Evolutionary conservation across 2,329 filamentous ascomycete species (phyloP).

Genomic region (Penicillium sp.): DNA sequence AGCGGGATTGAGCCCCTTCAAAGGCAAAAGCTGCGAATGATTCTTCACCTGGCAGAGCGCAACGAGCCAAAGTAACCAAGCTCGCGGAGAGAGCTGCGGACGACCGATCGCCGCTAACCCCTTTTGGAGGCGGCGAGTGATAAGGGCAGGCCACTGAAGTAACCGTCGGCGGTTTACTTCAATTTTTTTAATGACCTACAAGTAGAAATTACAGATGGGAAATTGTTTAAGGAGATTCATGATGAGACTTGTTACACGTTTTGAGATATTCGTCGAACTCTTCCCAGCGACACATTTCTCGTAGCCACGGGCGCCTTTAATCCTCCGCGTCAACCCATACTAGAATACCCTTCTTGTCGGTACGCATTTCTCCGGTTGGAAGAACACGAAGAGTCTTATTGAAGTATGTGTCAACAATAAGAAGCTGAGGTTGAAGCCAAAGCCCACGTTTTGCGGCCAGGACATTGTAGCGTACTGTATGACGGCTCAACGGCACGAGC

Average conservation of each 20-base stretch:
- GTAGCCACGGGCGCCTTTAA: slow-evolving; percentile 8
- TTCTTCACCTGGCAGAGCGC: slow-evolving; percentile 4
- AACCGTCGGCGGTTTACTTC: not conserved
- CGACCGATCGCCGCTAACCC: slow-evolving; percentile 23
- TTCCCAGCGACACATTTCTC: not conserved
- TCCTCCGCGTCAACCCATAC: slow-evolving; percentile 46
- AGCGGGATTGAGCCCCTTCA: not conserved
- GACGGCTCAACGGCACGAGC: slow-evolving; percentile 75
- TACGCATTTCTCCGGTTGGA: slow-evolving; percentile 67
- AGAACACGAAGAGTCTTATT: slow-evolving; percentile 83
- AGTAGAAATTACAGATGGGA: not conserved
- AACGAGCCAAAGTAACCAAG: slow-evolving; percentile 21
- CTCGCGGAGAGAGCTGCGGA: slow-evolving; percentile 24
- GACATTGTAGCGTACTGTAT: slow-evolving; percentile 70
- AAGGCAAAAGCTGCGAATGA: slow-evolving; percentile 4
- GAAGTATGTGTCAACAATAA: slow-evolving; percentile 86
- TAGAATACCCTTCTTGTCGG: slow-evolving; percentile 53
- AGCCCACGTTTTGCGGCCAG: slow-evolving; percentile 62
- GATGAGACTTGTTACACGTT: not conserved
- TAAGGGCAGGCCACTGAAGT: slow-evolving; percentile 14
- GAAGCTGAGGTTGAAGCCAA: slow-evolving; percentile 71
- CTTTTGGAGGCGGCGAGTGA: slow-evolving; percentile 11
- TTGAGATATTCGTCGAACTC: not conserved
- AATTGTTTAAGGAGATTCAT: not conserved
- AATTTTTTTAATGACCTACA: not conserved